Evolutionary conservation across 208 protist species (phyloP).

Genomic region (Wallacemonas sp.): DNA sequence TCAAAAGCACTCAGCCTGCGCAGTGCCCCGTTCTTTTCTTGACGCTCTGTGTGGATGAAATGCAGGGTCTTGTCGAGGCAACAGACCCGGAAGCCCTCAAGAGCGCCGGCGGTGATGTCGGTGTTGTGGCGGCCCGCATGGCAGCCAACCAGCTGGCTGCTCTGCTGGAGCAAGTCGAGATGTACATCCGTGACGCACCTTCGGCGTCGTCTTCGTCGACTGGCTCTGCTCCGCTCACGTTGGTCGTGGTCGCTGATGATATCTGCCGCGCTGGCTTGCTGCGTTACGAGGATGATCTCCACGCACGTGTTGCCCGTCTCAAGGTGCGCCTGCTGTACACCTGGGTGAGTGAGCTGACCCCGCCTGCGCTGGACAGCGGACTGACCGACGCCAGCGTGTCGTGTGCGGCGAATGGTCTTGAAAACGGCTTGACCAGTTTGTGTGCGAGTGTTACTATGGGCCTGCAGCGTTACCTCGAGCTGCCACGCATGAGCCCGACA

Average conservation of each 20-base stretch:
- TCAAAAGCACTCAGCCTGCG: not conserved
- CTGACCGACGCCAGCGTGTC: slow-evolving; percentile 26
- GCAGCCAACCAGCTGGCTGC: slow-evolving; percentile 8
- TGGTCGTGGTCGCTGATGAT: slow-evolving; percentile 34
- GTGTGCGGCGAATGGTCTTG: slow-evolving; percentile 11
- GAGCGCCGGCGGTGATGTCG: slow-evolving; percentile 6
- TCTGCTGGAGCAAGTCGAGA: slow-evolving; percentile 14
- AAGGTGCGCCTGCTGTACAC: slow-evolving; percentile 20
- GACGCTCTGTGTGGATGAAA: slow-evolving; percentile 7
- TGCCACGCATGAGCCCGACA: slow-evolving; percentile 33
- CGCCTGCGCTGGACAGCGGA: slow-evolving; percentile 54
- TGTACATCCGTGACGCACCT: too few relatives aligned
- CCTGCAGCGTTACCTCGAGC: slow-evolving; percentile 42
- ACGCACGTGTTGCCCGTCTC: slow-evolving; percentile 3
- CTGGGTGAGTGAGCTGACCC: slow-evolving; percentile 37
- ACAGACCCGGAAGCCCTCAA: slow-evolving; percentile 7
- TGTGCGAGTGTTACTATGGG: slow-evolving; percentile 62
- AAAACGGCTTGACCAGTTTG: slow-evolving; percentile 41
- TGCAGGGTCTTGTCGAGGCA: not conserved
- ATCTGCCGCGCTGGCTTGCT: slow-evolving; percentile 10
- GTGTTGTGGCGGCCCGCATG: slow-evolving; percentile 5
- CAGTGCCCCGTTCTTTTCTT: not conserved
- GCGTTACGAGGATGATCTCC: slow-evolving; percentile 16
- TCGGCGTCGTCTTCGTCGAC: not conserved
- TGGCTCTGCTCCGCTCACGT: not conserved